These are phyloP conservation scores for Agaricus subrufescens DNA, from an alignment of 768 basidiomycete genomes.

Conservation along the genomic window DNA sequence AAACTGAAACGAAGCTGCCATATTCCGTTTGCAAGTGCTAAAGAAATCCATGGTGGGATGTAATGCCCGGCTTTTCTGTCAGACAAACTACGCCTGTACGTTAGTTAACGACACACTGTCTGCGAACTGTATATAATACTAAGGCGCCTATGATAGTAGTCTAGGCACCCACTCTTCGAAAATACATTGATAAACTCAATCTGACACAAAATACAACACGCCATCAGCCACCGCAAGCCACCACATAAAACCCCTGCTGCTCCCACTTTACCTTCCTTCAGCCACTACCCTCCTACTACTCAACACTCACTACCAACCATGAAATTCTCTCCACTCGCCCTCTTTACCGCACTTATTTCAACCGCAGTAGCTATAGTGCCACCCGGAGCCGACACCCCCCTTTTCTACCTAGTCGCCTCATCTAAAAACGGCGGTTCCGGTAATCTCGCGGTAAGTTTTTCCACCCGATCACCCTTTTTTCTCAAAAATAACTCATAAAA, in stretches of 20 bases:
- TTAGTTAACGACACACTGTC: neutral
- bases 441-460: conserved; percentile 17
- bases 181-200: neutral
- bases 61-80: neutral
- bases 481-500: no score
- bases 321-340: conserved; percentile 8
- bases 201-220: neutral
- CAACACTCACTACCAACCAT: neutral
- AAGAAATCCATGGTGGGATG: neutral
- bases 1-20: no score
- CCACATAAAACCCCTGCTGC: neutral
- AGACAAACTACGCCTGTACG: neutral
- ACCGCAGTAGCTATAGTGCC: conserved; percentile 12
- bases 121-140: neutral
- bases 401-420: conserved; percentile 28
- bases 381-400: conserved; percentile 27
- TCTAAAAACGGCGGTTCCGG: conserved; percentile 9
- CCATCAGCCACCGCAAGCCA: neutral
- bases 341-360: conserved; percentile 10
- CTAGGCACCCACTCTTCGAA: neutral
- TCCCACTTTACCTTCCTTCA: neutral
- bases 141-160: neutral
- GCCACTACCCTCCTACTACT: no score
- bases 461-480: no score
- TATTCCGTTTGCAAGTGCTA: no score